A percentile compares a stretch with the other conserved stretches of the same genome.
Conservation (phyloP, 495 filamentous ascomycete genomes). For the Annulohypoxylon stygium region DNA sequence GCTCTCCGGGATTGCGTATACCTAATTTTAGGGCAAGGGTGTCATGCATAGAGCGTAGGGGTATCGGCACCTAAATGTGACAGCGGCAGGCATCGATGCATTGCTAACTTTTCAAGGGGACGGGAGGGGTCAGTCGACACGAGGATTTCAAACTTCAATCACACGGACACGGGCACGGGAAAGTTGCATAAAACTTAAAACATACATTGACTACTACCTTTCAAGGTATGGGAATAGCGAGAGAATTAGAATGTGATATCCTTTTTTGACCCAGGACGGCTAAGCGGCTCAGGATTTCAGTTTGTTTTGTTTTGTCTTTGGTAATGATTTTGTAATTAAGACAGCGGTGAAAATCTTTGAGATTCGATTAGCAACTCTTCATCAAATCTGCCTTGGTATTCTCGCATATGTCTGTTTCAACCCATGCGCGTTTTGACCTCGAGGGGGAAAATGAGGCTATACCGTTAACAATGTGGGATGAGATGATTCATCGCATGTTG, state of each 20-base stretch:
- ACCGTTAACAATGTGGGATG: background rate
- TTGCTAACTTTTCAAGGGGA: background rate
- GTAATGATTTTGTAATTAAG: background rate
- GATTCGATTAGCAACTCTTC: background rate
- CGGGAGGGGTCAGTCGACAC: slow-evolving; percentile 4
- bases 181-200: background rate
- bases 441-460: background rate
- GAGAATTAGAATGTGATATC: slow-evolving; percentile 2
- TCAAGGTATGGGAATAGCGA: background rate
- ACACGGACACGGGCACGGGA: background rate
- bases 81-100: background rate
- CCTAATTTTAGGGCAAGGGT: slow-evolving; percentile 1
- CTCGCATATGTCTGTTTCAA: background rate
- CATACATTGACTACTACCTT: background rate
- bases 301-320: background rate
- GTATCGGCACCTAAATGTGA: slow-evolving; percentile 5
- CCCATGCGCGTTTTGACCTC: background rate
- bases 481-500: slow-evolving; percentile 15
- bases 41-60: slow-evolving; percentile 2
- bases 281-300: background rate
- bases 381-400: background rate
- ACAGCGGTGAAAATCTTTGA: background rate
- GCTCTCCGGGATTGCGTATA: slow-evolving; percentile 1
- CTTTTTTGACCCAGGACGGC: background rate
- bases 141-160: slow-evolving; percentile 10